Evolutionary conservation across 352 stramenopile genomes (phyloP).

Genomic region (Chrysophaeum taylorii): DNA sequence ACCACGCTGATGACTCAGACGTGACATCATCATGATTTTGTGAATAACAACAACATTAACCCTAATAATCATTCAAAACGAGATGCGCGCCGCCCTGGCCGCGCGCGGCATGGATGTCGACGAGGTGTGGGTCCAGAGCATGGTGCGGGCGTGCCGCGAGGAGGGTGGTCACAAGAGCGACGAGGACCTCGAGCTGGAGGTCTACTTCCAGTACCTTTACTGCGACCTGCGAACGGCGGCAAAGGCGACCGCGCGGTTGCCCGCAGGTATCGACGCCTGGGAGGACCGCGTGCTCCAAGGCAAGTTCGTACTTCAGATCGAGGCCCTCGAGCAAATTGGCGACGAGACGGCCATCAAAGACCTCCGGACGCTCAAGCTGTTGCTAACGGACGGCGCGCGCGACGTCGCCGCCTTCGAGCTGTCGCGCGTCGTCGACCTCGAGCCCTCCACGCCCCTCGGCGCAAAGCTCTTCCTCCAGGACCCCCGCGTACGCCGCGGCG

Average conservation of each 20-base stretch:
- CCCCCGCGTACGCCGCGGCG: neutral
- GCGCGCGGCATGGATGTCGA: neutral
- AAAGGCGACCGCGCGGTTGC: neutral
- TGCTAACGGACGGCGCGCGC: neutral
- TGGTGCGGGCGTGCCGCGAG: no score
- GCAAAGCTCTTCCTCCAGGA: neutral
- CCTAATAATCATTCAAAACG: no score
- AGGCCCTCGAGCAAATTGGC: neutral
- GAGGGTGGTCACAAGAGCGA: no score
- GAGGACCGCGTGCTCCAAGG: neutral
- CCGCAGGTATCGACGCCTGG: neutral
- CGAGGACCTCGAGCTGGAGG: neutral
- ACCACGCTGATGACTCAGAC: no score
- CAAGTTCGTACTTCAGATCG: neutral
- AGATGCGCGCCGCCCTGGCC: neutral
- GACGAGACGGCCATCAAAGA: neutral
- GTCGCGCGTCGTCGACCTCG: neutral
- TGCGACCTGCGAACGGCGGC: constrained; percentile 6
- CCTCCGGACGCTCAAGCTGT: neutral
- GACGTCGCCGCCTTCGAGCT: neutral
- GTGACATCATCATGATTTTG: no score
- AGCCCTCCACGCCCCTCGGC: neutral
- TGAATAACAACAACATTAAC: no score
- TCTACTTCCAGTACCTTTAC: neutral
- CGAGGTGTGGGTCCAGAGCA: neutral